Evolutionary conservation across 345 rosid genomes (phyloP).

Genomic region (Moricandia arvensis): DNA sequence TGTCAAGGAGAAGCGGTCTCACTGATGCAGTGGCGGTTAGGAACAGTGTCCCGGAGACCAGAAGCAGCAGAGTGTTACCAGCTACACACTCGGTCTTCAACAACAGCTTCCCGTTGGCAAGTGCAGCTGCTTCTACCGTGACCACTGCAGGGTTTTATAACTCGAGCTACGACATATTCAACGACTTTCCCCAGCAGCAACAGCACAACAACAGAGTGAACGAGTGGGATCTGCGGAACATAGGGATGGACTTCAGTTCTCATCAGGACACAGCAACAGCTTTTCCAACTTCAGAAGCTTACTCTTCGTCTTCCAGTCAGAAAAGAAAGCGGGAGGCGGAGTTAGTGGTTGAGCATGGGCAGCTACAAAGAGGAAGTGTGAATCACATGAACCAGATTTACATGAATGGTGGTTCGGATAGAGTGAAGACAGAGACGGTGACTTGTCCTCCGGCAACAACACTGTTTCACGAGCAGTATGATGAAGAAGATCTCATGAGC

Average conservation of each 20-base stretch:
- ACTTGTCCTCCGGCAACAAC: constrained; percentile 33
- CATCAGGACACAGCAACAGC: constrained; percentile 47
- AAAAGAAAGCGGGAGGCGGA: constrained; percentile 48
- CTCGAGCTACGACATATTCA: constrained; percentile 56
- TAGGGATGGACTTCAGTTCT: constrained; percentile 51
- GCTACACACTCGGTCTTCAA: constrained; percentile 49
- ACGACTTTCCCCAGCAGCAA: constrained; percentile 56
- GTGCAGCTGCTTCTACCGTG: not conserved
- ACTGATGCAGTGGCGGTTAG: constrained; percentile 45
- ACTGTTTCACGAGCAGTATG: constrained; percentile 56
- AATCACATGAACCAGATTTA: constrained; percentile 26
- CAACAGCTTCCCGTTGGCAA: constrained; percentile 49
- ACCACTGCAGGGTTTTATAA: constrained; percentile 42
- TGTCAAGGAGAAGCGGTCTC: constrained; percentile 52
- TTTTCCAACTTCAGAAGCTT: constrained; percentile 45
- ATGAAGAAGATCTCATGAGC: constrained; percentile 89
- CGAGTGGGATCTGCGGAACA: constrained; percentile 70
- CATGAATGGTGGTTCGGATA: constrained; percentile 38
- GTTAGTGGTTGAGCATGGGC: not conserved
- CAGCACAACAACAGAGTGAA: constrained; percentile 38
- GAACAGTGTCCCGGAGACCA: constrained; percentile 6
- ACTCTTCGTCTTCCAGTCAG: constrained; percentile 39
- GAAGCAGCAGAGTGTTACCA: constrained; percentile 45
- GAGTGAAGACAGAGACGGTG: constrained; percentile 62
- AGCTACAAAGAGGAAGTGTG: not conserved